Base-by-base conservation (phyloP, 148 eudicot species). In the Nyssa sinensis region DNA sequence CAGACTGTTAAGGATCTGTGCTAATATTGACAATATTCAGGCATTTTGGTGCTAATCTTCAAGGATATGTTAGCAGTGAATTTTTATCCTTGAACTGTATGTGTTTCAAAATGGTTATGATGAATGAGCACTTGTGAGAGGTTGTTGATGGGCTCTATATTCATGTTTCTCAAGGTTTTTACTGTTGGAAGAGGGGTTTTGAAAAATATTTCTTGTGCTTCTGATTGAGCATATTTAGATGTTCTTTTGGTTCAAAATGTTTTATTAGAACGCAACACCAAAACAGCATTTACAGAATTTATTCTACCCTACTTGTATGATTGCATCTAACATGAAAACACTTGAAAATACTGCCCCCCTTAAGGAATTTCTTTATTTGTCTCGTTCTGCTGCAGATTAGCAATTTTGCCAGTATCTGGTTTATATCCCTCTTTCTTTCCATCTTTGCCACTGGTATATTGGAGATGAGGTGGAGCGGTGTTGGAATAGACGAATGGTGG, bases 381-480 rank as follows among this genome's bases (percentile, higher is more conserved):
- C 34, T 57, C 24, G 23, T 66, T 23, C 17, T 70, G 47, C 29
- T 81, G 80, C 89, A 89, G 94, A 90, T 90, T 65, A 88, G 88
- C 44, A 90, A 84, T 78, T 41, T 88, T 37, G 94, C 94, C 11
- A 90, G 94, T 70, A 74, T 90, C 63, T 90, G 94, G 94, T 90
- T 90, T 63, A 75, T 90, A 61, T 76, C 83, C 69, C 94, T 90
- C 75, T 90, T 90, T 69, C 69, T 86, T 64, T 88, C 91, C 63
- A 88, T 90, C 78, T 86, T 88, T 67, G 90, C 88, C 1, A 90
- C 94, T 0, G 94, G 94, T 23, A 88, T 90, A 16, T 78, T 90
- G 30, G 94, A 90, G 76, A 88, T 90, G 88, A 78, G 94, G 73
- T 90, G 94, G 94, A 90, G 94, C 57, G 94, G 94, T 10, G 94